Evolutionary conservation across 208 protist species (phyloP).

Genomic region (Acanthamoeba lenticulata): DNA sequence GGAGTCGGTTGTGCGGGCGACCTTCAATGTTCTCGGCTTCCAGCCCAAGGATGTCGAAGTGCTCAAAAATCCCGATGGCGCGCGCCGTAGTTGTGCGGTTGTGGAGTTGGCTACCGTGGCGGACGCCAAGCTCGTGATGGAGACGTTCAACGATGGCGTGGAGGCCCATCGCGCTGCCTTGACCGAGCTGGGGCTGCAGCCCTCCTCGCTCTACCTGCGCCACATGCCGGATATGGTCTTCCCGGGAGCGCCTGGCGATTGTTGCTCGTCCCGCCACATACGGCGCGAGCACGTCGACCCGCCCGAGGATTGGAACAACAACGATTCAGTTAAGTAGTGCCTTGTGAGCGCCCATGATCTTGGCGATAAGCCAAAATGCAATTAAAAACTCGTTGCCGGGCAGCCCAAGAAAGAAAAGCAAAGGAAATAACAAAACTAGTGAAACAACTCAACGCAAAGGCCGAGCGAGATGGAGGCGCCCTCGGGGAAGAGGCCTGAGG

Average conservation of each 20-base stretch:
- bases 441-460: too few species aligned
- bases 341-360: too few species aligned
- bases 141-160: not conserved
- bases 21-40: not conserved
- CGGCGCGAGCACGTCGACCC: not conserved
- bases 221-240: conserved; percentile 13
- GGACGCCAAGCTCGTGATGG: not conserved
- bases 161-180: not conserved
- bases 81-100: not conserved
- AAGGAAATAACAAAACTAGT: too few species aligned
- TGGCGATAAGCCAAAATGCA: too few species aligned
- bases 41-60: not conserved
- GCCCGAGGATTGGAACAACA: not conserved
- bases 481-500: too few species aligned
- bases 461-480: too few species aligned
- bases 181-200: not conserved
- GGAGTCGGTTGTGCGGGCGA: not conserved
- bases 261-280: not conserved
- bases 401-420: too few species aligned
- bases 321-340: not conserved
- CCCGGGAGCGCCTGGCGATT: conserved; percentile 3
- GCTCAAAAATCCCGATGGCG: conserved; percentile 13
- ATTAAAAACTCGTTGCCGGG: too few species aligned
- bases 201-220: not conserved
- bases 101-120: not conserved